Evolutionary conservation across 2,329 filamentous ascomycete genomes (phyloP).

Genomic region (Xylaria sp.): DNA sequence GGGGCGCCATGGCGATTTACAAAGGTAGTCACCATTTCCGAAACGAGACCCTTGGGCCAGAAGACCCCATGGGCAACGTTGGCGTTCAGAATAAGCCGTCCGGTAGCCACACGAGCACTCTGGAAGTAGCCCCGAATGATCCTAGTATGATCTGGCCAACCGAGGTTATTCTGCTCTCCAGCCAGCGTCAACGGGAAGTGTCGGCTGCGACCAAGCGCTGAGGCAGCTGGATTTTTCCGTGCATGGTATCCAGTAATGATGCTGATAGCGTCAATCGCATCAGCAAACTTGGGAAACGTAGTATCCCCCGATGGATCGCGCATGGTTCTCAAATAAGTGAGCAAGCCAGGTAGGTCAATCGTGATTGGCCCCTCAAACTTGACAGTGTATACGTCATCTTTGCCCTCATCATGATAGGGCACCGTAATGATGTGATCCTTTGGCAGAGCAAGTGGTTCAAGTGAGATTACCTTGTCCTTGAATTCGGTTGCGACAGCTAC

Average conservation of each 20-base stretch:
- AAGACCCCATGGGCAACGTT: slow-evolving; percentile 67
- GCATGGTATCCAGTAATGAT: slow-evolving; percentile 61
- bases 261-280: slow-evolving; percentile 62
- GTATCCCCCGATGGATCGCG: slow-evolving; percentile 50
- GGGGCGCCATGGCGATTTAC: neutral
- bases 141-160: slow-evolving; percentile 48
- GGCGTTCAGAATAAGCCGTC: slow-evolving; percentile 63
- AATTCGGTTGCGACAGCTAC: slow-evolving; percentile 59
- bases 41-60: slow-evolving; percentile 53
- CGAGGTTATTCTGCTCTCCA: slow-evolving; percentile 46
- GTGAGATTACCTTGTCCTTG: slow-evolving; percentile 60
- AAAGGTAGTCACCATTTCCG: slow-evolving; percentile 48
- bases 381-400: slow-evolving; percentile 54
- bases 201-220: slow-evolving; percentile 58
- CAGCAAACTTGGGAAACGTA: slow-evolving; percentile 60
- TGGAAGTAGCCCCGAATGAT: slow-evolving; percentile 66
- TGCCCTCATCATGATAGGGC: slow-evolving; percentile 50
- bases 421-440: slow-evolving; percentile 51
- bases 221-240: slow-evolving; percentile 51
- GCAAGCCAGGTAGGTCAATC: slow-evolving; percentile 54
- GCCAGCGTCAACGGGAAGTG: slow-evolving; percentile 58
- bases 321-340: slow-evolving; percentile 58
- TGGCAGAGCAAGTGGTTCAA: slow-evolving; percentile 53
- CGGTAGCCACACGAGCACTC: slow-evolving; percentile 64
- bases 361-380: slow-evolving; percentile 54